Evolutionary conservation across 2,329 filamentous ascomycete genomes (phyloP), one percentile per base, ranked within the genome.

Genomic region (Pseudopithomyces chartarum): DNA sequence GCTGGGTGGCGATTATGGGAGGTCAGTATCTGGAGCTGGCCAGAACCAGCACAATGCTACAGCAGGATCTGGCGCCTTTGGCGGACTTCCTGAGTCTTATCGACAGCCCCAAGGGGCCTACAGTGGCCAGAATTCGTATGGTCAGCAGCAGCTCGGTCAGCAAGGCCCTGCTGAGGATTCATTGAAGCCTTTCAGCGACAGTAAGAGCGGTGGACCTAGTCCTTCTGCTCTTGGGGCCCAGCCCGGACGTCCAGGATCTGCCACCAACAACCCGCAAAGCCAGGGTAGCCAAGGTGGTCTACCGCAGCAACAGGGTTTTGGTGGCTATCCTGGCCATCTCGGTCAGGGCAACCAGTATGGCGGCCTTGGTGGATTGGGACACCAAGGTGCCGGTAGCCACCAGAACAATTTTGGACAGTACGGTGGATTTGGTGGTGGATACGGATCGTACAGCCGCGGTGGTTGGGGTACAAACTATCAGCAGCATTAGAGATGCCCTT

Each of bases 231-330:
- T 88, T 38, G 84, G 84, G 45, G 68, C 71, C 36, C 85, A 87
- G 69, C 84, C 84, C 43, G 85, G 85, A 62, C 84, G 86, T 59
- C 86, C 86, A 38, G 85, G 84, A 40, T 88, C 86, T 36, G 85
- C 85, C 7, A 83, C 84, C 29, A 87, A 87, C 75, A 86, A 79
- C 66, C 80, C 79, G 22, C 81, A 79, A 38, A 80, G 81, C 43
- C 82, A 84, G 66, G 78, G 79, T 54, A 73, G 71, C 69, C 84
- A 85, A 66, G 76, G 80, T 45, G 79, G 80, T 29, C 75, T 84
- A 46, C 83, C 84, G 45, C 81, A 84, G 50, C 84, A 87, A 68
- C 82, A 84, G 69, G 81, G 79, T 44, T 86, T 85, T 62, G 82
- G 82, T 51, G 81, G 79, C 43, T 87, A 87, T 61, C 82, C 82